Percentiles rank a stretch among this genome's conserved stretches.
phyloP scores from a whole-genome alignment of 2,329 filamentous ascomycete species.

The Penicillium sp. region DNA sequence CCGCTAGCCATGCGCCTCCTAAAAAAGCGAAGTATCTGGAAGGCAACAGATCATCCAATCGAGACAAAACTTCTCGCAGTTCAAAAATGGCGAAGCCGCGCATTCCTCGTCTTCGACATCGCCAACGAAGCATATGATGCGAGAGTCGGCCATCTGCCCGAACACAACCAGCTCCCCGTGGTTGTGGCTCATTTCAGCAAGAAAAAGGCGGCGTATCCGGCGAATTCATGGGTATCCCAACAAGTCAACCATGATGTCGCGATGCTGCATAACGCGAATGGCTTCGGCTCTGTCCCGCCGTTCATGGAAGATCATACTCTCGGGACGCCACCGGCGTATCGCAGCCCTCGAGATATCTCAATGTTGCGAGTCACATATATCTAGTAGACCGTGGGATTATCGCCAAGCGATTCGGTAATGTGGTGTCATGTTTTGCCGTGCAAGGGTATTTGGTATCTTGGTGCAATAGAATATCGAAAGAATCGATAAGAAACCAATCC shows the following conservation, averaged over 20 bases:
- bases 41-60: slow-evolving; percentile 1
- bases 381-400: background rate
- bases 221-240: slow-evolving; percentile 27
- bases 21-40: slow-evolving; percentile 18
- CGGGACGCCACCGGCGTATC: slow-evolving; percentile 27
- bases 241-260: slow-evolving; percentile 32
- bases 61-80: slow-evolving; percentile 27
- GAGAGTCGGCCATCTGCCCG: slow-evolving; percentile 29
- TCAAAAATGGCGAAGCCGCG: slow-evolving; percentile 28
- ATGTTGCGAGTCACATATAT: slow-evolving; percentile 25
- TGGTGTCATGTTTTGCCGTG: slow-evolving; percentile 5
- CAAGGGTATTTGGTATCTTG: slow-evolving; percentile 29
- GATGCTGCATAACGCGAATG: slow-evolving; percentile 32
- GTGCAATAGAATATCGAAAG: slow-evolving; percentile 10
- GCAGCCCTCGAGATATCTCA: slow-evolving; percentile 29
- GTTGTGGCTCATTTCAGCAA: slow-evolving; percentile 31
- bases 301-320: slow-evolving; percentile 30
- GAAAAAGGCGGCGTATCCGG: slow-evolving; percentile 27
- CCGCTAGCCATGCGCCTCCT: slow-evolving; percentile 26
- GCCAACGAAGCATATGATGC: slow-evolving; percentile 28
- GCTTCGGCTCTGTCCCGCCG: slow-evolving; percentile 28
- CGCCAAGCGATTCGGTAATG: background rate
- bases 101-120: slow-evolving; percentile 35
- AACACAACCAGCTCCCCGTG: slow-evolving; percentile 33
- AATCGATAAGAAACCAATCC: slow-evolving; percentile 9